A percentile compares a stretch with the other conserved stretches of the same genome.
phyloP scores from a whole-genome alignment of 257 asterid species.

The Lantana camara region DNA sequence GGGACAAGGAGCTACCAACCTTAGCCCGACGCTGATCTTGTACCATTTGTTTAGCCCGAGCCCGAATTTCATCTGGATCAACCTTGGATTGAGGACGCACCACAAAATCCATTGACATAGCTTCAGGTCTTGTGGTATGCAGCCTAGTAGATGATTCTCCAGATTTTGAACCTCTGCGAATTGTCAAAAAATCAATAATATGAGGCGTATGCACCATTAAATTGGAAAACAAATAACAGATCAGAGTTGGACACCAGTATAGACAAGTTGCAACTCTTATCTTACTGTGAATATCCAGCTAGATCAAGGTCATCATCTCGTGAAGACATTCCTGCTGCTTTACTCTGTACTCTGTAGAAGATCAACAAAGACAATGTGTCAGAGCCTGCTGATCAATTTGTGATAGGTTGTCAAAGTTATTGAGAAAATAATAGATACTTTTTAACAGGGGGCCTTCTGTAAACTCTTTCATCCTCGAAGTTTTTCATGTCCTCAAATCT shows the following conservation, averaged over 20 bases:
- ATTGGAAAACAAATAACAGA: not conserved
- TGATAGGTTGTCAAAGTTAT: slow-evolving; percentile 2
- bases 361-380: slow-evolving; percentile 25
- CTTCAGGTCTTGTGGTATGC: slow-evolving; percentile 63
- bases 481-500: slow-evolving; percentile 96
- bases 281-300: slow-evolving; percentile 55
- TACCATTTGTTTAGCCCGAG: slow-evolving; percentile 66
- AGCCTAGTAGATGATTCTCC: slow-evolving; percentile 71
- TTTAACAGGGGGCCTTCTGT: slow-evolving; percentile 63
- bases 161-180: slow-evolving; percentile 67
- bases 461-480: slow-evolving; percentile 71
- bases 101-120: slow-evolving; percentile 91
- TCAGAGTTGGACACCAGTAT: slow-evolving; percentile 11
- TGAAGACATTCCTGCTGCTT: slow-evolving; percentile 69
- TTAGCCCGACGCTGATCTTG: slow-evolving; percentile 78
- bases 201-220: not conserved
- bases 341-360: slow-evolving; percentile 55
- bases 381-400: slow-evolving; percentile 4
- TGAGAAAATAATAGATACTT: slow-evolving; percentile 41
- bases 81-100: slow-evolving; percentile 94
- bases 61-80: slow-evolving; percentile 88
- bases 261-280: slow-evolving; percentile 4
- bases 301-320: slow-evolving; percentile 87
- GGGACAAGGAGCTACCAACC: slow-evolving; percentile 47
- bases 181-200: slow-evolving; percentile 27